These are phyloP conservation scores for Eucalyptus tenuipes DNA, from an alignment of 345 rosid genomes.

Conservation along the genomic window DNA sequence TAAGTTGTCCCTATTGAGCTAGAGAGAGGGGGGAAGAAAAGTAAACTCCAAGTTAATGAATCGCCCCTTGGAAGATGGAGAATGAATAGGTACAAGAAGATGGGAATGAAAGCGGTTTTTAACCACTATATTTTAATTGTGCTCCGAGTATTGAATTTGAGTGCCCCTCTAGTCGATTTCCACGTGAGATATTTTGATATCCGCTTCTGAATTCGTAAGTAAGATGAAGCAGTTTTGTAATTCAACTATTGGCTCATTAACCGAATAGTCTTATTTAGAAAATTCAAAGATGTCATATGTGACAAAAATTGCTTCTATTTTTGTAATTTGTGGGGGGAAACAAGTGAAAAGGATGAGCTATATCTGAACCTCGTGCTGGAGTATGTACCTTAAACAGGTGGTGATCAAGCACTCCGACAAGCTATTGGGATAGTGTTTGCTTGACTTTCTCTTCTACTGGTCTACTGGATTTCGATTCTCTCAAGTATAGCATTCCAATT, in stretches of 20 bases:
- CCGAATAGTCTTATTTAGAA: not conserved
- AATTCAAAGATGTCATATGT: not conserved
- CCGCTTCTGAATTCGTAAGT: not conserved
- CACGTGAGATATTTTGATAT: not conserved
- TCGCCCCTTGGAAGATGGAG: not conserved
- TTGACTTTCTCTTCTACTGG: not conserved
- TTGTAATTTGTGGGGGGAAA: not conserved
- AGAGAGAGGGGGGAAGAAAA: not conserved
- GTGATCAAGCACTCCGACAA: slow-evolving; percentile 10
- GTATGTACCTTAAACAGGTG: slow-evolving; percentile 14
- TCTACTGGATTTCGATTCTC: not conserved
- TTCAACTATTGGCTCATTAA: not conserved
- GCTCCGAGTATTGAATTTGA: not conserved
- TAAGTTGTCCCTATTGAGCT: not conserved
- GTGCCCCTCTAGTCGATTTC: not conserved
- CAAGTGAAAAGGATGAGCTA: slow-evolving; percentile 10
- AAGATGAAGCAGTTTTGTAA: not conserved
- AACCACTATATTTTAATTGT: not conserved
- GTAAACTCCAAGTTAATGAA: not conserved
- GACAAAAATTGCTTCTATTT: not conserved
- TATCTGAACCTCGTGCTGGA: slow-evolving; percentile 11
- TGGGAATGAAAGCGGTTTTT: not conserved
- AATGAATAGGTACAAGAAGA: not conserved
- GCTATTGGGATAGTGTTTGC: not conserved
- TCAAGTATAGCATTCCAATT: not conserved